Conservation (phyloP, 257 asterid species). For the Thymus mandschuricus region DNA sequence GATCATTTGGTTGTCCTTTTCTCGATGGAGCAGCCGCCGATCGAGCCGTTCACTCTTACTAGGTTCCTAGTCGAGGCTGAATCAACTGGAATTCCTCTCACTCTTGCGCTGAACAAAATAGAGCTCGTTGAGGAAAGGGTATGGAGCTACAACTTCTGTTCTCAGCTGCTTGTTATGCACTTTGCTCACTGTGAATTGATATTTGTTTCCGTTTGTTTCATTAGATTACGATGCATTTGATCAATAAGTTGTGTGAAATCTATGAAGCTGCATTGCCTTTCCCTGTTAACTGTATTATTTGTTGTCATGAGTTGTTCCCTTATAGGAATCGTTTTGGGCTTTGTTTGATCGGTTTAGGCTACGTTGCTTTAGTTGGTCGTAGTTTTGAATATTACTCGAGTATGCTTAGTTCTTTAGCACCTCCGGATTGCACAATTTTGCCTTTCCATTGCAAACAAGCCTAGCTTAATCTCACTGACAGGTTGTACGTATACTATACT, state of each 20-base stretch:
- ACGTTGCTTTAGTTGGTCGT: too few species aligned
- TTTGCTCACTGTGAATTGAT: constrained; percentile 5
- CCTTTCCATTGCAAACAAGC: not conserved
- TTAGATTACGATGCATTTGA: not conserved
- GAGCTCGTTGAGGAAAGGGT: constrained; percentile 82
- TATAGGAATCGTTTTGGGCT: not conserved
- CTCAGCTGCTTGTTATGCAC: constrained; percentile 7
- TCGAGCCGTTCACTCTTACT: constrained; percentile 72
- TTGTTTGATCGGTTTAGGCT: not conserved
- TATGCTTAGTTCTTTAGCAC: not conserved
- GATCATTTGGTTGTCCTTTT: constrained; percentile 83
- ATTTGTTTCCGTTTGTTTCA: not conserved
- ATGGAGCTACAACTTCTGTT: constrained; percentile 12
- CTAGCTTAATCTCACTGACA: not conserved
- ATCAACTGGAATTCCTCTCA: constrained; percentile 81
- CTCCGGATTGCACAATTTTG: not conserved
- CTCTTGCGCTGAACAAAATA: constrained; percentile 78
- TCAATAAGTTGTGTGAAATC: constrained; percentile 31
- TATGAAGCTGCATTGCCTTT: not conserved
- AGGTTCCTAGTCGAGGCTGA: constrained; percentile 98
- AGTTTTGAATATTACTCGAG: too few species aligned
- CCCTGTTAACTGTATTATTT: not conserved
- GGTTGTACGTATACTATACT: constrained; percentile 2
- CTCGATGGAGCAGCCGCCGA: constrained; percentile 81
- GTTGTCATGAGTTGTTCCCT: not conserved